Evolutionary conservation across 331 rosid genomes (phyloP).

Genomic region (Spiraea crenata): DNA sequence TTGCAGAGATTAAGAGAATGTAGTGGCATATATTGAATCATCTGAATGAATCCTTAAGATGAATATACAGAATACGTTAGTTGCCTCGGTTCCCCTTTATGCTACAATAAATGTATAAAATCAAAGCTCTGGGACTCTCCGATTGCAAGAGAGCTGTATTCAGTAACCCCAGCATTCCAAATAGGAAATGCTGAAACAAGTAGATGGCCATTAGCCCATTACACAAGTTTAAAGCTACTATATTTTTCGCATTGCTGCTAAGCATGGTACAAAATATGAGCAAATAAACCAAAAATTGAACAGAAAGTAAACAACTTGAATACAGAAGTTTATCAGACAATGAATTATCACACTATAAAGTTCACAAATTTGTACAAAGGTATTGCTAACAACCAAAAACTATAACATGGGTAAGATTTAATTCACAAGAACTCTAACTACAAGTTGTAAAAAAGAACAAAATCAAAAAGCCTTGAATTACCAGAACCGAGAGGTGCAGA

Average conservation of each 20-base stretch:
- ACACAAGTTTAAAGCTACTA: neutral
- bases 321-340: neutral
- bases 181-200: neutral
- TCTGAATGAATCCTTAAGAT: neutral
- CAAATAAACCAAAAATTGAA: neutral
- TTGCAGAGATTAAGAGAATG: neutral
- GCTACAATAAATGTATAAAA: neutral
- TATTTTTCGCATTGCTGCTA: neutral
- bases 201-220: neutral
- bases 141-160: neutral
- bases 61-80: neutral
- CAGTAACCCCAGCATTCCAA: neutral
- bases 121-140: neutral
- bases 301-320: neutral
- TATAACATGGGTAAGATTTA: neutral
- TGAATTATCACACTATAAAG: neutral
- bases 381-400: neutral
- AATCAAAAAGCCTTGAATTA: constrained; percentile 25
- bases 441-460: neutral
- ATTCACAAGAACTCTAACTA: neutral
- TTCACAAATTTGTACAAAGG: neutral
- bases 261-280: neutral
- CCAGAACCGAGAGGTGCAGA: constrained; percentile 97
- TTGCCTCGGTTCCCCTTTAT: neutral
- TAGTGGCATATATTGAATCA: neutral